phyloP scores from a whole-genome alignment of 805 yeast genomes.

The Candida tammaniensis region DNA sequence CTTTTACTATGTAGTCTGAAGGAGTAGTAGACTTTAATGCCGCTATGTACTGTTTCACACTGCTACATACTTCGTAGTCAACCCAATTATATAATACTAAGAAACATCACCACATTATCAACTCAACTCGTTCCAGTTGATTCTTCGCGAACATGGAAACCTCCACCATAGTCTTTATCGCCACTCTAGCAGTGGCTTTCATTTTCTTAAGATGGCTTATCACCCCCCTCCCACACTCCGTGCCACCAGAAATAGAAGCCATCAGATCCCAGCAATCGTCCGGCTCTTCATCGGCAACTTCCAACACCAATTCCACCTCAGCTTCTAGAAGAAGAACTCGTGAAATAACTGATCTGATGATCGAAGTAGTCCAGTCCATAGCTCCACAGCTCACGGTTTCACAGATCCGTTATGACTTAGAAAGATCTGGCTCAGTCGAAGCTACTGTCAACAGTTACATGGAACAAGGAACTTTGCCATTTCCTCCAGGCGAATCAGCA shows the following conservation, averaged over 20 bases:
- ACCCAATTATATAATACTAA: too few species aligned
- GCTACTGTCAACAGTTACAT: constrained; percentile 72
- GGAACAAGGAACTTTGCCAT: constrained; percentile 57
- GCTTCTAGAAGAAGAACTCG: constrained; percentile 27
- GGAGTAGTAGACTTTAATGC: too few species aligned
- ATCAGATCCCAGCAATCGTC: too few species aligned
- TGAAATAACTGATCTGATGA: constrained; percentile 65
- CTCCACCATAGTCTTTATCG: constrained; percentile 51
- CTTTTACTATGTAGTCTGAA: too few species aligned
- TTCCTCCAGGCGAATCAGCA: constrained; percentile 41
- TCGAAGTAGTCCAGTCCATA: constrained; percentile 78
- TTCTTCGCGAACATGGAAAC: constrained; percentile 54
- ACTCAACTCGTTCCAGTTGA: too few species aligned
- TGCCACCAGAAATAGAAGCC: constrained; percentile 15
- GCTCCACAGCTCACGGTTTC: constrained; percentile 70
- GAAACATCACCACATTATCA: too few species aligned
- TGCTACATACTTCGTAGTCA: too few species aligned
- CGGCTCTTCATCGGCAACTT: background rate
- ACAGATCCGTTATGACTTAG: constrained; percentile 72
- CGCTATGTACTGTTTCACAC: too few species aligned
- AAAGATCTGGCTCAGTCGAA: constrained; percentile 77
- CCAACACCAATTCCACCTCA: constrained; percentile 7
- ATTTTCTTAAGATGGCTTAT: constrained; percentile 66
- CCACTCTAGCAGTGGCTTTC: constrained; percentile 50
- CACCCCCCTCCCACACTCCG: constrained; percentile 50